Percentiles rank a stretch among this genome's conserved stretches.
Conservation (phyloP, 352 stramenopile genomes). For the Phytopythium litorale region DNA sequence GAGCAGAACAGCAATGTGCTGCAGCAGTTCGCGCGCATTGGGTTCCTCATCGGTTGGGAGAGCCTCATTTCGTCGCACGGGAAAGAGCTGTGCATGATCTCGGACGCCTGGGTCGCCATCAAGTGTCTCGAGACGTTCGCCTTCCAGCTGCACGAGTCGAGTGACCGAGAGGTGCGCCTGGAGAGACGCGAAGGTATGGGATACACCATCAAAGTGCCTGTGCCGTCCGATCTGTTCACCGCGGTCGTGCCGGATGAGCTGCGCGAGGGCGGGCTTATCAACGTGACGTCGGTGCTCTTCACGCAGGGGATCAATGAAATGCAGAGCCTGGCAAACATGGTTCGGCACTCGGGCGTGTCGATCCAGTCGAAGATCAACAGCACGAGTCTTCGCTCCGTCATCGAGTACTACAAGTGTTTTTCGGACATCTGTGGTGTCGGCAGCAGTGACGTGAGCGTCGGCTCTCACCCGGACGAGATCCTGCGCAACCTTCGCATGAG, state of each 20-base stretch:
- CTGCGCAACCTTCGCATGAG: constrained; percentile 57
- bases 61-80: constrained; percentile 93
- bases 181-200: constrained; percentile 56
- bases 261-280: constrained; percentile 51
- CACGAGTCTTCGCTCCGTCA: constrained; percentile 61
- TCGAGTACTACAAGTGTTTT: constrained; percentile 76
- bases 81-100: constrained; percentile 95
- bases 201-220: constrained; percentile 64
- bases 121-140: constrained; percentile 85
- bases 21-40: constrained; percentile 63
- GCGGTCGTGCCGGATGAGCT: constrained; percentile 44
- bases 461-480: constrained; percentile 64
- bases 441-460: constrained; percentile 44
- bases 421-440: constrained; percentile 30
- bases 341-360: constrained; percentile 72
- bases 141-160: constrained; percentile 64
- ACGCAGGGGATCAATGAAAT: constrained; percentile 94
- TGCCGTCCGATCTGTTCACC: constrained; percentile 40
- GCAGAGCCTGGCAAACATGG: constrained; percentile 90
- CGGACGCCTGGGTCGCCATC: constrained; percentile 86
- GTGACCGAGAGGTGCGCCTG: constrained; percentile 43
- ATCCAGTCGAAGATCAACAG: constrained; percentile 86
- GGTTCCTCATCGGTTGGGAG: constrained; percentile 93
- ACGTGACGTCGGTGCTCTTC: constrained; percentile 76
- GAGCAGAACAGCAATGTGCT: constrained; percentile 55